These are phyloP conservation scores for Mortierella sp. DNA, from an alignment of 371 early-diverging fungal genomes.

Conservation along the genomic window DNA sequence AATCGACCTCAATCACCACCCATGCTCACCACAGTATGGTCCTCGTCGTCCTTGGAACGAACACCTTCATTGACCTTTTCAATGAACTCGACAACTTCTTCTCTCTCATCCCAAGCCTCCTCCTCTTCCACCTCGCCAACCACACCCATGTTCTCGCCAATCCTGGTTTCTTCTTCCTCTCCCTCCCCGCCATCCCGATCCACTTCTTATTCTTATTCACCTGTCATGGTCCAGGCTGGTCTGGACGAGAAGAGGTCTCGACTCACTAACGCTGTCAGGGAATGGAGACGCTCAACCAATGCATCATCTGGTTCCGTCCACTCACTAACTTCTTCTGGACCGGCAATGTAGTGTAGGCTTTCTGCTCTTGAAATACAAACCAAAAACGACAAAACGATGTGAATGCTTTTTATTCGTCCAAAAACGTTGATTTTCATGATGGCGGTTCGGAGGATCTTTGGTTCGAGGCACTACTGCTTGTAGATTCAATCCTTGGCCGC, in stretches of 20 bases:
- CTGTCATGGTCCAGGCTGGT: conserved; percentile 6
- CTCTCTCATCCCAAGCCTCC: conserved; percentile 30
- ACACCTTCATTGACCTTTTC: conserved; percentile 18
- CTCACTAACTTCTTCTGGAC: conserved; percentile 5
- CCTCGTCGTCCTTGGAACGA: background rate
- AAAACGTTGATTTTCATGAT: too few species aligned
- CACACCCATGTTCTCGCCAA: conserved; percentile 5
- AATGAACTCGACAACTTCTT: conserved; percentile 11
- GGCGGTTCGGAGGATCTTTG: too few species aligned
- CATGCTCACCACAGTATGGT: background rate
- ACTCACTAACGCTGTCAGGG: conserved; percentile 39
- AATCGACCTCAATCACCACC: conserved; percentile 5
- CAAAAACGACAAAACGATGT: background rate
- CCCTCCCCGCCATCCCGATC: too few species aligned
- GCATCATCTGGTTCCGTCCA: conserved; percentile 2
- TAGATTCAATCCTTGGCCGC: too few species aligned
- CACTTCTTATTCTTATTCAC: too few species aligned
- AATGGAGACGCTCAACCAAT: conserved; percentile 37
- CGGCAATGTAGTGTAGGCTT: too few species aligned
- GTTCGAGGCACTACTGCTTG: too few species aligned
- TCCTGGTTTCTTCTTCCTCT: background rate
- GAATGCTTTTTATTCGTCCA: too few species aligned
- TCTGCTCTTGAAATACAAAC: background rate
- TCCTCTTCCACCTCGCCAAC: conserved; percentile 28
- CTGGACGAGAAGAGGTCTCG: conserved; percentile 40